These are phyloP conservation scores for Saksenaea oblongispora DNA, from an alignment of 371 early-diverging fungal species.

Conservation along the genomic window DNA sequence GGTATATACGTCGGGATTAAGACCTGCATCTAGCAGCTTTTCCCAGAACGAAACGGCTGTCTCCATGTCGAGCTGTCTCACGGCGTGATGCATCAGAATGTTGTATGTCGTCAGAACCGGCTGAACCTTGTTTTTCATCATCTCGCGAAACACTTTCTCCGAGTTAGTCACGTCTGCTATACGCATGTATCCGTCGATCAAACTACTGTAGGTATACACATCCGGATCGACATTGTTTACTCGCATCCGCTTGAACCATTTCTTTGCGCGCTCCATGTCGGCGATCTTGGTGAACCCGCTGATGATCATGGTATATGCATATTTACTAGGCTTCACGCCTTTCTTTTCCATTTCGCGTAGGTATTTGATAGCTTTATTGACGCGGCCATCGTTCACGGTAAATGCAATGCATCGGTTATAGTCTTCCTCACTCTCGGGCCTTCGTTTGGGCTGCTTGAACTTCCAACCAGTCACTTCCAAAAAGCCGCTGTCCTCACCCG, in stretches of 20 bases:
- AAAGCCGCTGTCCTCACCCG: not conserved
- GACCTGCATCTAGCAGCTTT: conserved; percentile 36
- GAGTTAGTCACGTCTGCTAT: conserved; percentile 30
- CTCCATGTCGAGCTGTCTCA: conserved; percentile 35
- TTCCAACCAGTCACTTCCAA: not conserved
- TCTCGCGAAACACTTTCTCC: conserved; percentile 33
- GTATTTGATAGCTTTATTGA: conserved; percentile 27
- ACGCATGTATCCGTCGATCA: conserved; percentile 56
- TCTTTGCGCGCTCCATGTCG: conserved; percentile 36
- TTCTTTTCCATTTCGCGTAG: conserved; percentile 24
- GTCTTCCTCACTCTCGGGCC: not conserved
- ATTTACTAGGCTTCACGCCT: conserved; percentile 6
- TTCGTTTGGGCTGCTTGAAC: not conserved
- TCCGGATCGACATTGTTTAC: conserved; percentile 25
- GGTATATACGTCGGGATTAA: conserved; percentile 46
- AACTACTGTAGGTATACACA: conserved; percentile 42
- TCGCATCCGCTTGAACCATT: conserved; percentile 44
- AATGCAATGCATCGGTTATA: conserved; percentile 25
- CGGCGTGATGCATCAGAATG: conserved; percentile 46
- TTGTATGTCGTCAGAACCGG: conserved; percentile 50
- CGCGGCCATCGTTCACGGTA: conserved; percentile 10
- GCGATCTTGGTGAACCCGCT: conserved; percentile 25
- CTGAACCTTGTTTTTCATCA: conserved; percentile 35
- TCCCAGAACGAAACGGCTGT: conserved; percentile 45
- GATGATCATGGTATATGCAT: conserved; percentile 25